Evolutionary conservation across 2,329 filamentous ascomycete genomes (phyloP).

Genomic region (Microdochium nivale): DNA sequence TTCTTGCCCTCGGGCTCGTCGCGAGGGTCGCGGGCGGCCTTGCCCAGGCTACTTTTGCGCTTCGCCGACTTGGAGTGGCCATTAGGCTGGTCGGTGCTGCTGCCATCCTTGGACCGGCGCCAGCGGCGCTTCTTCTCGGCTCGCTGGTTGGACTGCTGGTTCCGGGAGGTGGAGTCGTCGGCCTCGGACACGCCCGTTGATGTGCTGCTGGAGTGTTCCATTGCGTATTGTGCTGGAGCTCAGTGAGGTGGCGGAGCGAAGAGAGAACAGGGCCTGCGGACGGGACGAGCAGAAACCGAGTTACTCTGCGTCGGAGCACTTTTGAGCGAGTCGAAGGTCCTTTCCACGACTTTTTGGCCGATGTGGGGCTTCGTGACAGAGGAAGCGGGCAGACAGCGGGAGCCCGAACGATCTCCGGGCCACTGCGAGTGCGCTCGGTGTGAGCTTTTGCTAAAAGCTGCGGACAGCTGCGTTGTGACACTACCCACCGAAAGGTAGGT

Average conservation of each 20-base stretch:
- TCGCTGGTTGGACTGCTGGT: slow-evolving; percentile 18
- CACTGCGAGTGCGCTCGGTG: no score
- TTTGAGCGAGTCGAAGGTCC: neutral
- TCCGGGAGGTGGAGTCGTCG: slow-evolving; percentile 15
- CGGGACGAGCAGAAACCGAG: neutral
- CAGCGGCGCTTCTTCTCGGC: slow-evolving; percentile 19
- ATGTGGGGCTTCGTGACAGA: neutral
- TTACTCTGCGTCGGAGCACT: neutral
- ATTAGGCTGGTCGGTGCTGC: slow-evolving; percentile 22
- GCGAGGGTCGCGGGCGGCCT: slow-evolving; percentile 51
- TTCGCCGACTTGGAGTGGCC: slow-evolving; percentile 21
- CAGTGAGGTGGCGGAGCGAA: neutral
- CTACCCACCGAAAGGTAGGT: no score
- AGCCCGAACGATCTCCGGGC: no score
- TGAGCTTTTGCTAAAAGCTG: no score
- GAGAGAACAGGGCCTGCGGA: neutral
- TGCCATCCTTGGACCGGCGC: slow-evolving; percentile 16
- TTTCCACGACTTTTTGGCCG: neutral
- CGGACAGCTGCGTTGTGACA: no score
- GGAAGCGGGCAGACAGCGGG: no score
- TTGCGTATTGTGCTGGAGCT: neutral
- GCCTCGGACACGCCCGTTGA: slow-evolving; percentile 15
- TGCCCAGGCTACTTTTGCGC: slow-evolving; percentile 47
- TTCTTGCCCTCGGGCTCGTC: slow-evolving; percentile 36
- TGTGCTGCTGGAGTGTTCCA: slow-evolving; percentile 11